Evolutionary conservation across 768 basidiomycete genomes (phyloP).

Genomic region (Auricularia sp.): DNA sequence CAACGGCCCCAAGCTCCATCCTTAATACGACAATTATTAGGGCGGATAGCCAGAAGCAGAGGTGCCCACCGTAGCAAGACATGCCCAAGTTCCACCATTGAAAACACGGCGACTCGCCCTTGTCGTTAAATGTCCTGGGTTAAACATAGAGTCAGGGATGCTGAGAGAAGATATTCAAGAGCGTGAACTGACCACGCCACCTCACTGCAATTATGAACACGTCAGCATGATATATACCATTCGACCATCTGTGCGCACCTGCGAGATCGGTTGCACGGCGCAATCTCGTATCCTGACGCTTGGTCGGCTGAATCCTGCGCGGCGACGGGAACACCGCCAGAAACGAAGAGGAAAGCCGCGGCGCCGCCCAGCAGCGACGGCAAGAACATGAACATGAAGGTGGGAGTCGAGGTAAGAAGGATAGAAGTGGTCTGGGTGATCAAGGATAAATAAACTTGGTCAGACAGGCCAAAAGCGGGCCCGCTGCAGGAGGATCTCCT

Average conservation of each 20-base stretch:
- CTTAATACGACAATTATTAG: too few species aligned
- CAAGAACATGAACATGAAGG: too few species aligned
- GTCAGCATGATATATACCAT: neutral
- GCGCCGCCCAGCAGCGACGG: neutral
- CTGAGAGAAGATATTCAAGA: neutral
- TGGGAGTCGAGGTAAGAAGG: too few species aligned
- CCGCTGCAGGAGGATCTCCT: too few species aligned
- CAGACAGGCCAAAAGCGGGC: too few species aligned
- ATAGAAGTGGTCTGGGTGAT: too few species aligned
- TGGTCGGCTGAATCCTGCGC: neutral
- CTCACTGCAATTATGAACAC: neutral
- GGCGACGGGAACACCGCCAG: neutral
- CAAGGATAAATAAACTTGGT: too few species aligned
- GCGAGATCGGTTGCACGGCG: neutral
- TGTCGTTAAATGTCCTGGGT: neutral
- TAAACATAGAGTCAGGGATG: neutral
- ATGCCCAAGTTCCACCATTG: neutral
- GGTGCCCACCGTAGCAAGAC: neutral
- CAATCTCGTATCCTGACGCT: neutral
- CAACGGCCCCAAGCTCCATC: too few species aligned
- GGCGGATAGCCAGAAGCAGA: too few species aligned
- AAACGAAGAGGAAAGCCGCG: neutral
- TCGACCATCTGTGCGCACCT: neutral
- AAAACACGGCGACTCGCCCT: neutral
- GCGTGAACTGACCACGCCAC: neutral